Percentiles rank a stretch among this genome's conserved stretches.
phyloP scores from a whole-genome alignment of 2,329 filamentous ascomycete genomes.

The Talaromyces sp. region DNA sequence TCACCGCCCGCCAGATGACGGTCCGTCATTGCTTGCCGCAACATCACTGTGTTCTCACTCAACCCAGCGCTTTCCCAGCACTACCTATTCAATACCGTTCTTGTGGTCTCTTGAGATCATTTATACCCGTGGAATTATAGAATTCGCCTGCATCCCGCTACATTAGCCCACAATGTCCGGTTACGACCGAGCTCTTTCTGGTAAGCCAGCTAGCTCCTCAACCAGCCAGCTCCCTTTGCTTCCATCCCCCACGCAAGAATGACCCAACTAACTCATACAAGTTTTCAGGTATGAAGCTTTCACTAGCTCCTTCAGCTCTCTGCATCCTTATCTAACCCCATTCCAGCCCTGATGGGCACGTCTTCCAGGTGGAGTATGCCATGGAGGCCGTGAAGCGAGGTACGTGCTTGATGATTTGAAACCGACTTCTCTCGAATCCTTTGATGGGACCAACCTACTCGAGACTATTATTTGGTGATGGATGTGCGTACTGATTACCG shows the following conservation, averaged over 20 bases:
- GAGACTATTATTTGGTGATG: neutral
- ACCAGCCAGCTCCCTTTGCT: slow-evolving; percentile 34
- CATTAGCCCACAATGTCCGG: slow-evolving; percentile 67
- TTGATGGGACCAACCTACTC: neutral
- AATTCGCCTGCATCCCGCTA: slow-evolving; percentile 2
- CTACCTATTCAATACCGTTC: slow-evolving; percentile 7
- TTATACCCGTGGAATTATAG: neutral
- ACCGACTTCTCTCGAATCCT: slow-evolving; percentile 7
- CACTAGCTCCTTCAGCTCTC: slow-evolving; percentile 15
- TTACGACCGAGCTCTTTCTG: slow-evolving; percentile 98
- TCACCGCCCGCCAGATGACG: slow-evolving; percentile 26
- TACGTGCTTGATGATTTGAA: slow-evolving; percentile 46
- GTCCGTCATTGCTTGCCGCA: slow-evolving; percentile 28
- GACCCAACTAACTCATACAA: slow-evolving; percentile 53
- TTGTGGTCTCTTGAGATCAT: neutral
- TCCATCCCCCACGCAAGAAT: slow-evolving; percentile 22
- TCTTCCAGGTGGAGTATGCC: slow-evolving; percentile 99
- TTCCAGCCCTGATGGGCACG: slow-evolving; percentile 91
- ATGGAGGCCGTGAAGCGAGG: slow-evolving; percentile 98
- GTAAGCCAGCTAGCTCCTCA: slow-evolving; percentile 59
- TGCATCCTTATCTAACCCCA: slow-evolving; percentile 48
- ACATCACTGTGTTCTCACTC: slow-evolving; percentile 15
- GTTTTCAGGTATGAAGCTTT: slow-evolving; percentile 72
- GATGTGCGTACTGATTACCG: neutral
- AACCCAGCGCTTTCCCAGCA: slow-evolving; percentile 15